phyloP scores from a whole-genome alignment of 805 yeast species.

The Kodamaea restingae region DNA sequence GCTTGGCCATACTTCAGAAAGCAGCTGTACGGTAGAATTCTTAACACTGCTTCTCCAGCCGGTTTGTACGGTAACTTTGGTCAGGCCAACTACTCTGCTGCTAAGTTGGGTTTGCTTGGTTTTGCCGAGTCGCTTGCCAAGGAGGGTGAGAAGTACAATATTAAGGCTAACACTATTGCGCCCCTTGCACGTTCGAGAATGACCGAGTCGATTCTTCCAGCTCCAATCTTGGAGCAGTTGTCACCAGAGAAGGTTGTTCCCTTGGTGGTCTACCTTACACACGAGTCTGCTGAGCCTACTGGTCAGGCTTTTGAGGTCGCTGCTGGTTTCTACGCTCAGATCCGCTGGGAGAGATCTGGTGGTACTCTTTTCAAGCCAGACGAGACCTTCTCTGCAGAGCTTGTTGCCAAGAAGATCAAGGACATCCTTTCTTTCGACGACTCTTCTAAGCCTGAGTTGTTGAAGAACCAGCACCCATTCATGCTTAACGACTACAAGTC shows the following conservation, averaged over 20 bases:
- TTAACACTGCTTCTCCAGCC: conserved; percentile 96
- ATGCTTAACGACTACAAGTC: conserved; percentile 68
- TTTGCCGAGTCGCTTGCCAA: conserved; percentile 91
- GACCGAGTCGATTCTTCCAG: conserved; percentile 89
- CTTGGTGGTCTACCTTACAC: conserved; percentile 74
- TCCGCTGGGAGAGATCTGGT: conserved; percentile 90
- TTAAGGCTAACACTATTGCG: conserved; percentile 81
- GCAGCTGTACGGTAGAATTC: conserved; percentile 82
- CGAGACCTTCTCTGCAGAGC: conserved; percentile 75
- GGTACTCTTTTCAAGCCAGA: conserved; percentile 84
- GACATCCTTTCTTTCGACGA: conserved; percentile 62
- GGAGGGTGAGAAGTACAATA: conserved; percentile 85
- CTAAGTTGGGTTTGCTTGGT: conserved; percentile 86
- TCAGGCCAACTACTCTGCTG: conserved; percentile 92
- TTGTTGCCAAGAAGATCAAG: conserved; percentile 64
- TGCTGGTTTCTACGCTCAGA: conserved; percentile 88
- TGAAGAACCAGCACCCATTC: conserved; percentile 60
- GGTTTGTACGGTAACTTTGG: conserved; percentile 97
- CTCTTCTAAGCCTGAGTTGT: conserved; percentile 45
- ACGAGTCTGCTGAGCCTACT: conserved; percentile 54
- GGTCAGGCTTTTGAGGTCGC: conserved; percentile 89
- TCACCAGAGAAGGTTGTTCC: conserved; percentile 92
- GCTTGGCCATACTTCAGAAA: conserved; percentile 89
- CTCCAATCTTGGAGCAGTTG: conserved; percentile 72
- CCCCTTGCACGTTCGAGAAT: conserved; percentile 94